phyloP scores from a whole-genome alignment of 371 early-diverging fungal genomes.

The Lichtheimia corymbifera region DNA sequence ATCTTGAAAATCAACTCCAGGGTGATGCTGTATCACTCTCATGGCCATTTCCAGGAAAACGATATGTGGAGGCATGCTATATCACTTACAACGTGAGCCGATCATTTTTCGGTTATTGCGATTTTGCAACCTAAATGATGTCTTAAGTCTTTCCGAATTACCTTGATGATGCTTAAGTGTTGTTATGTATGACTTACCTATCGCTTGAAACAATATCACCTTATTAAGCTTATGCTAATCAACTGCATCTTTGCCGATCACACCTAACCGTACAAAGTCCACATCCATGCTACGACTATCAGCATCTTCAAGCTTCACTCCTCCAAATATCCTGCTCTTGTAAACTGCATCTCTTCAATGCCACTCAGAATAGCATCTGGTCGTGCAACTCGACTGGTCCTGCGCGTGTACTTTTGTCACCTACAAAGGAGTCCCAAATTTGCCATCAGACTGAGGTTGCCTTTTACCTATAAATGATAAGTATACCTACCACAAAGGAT shows the following conservation, averaged over 20 bases:
- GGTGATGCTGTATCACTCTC: too few species aligned
- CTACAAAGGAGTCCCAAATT: too few species aligned
- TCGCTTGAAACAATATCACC: constrained; percentile 2
- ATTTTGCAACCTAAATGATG: constrained; percentile 1
- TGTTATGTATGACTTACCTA: constrained; percentile 4
- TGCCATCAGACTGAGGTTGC: too few species aligned
- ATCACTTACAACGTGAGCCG: too few species aligned
- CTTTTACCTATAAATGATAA: too few species aligned
- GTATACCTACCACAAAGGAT: too few species aligned
- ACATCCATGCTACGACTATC: neutral
- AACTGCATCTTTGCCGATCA: constrained; percentile 1
- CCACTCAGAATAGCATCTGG: neutral
- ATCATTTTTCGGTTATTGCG: neutral
- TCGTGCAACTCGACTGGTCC: neutral
- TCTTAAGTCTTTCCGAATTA: neutral
- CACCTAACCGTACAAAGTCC: neutral
- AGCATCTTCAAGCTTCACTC: neutral
- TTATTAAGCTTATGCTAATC: neutral
- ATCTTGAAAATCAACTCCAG: too few species aligned
- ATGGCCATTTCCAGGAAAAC: too few species aligned
- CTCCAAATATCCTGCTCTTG: neutral
- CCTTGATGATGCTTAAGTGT: neutral
- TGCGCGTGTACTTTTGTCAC: too few species aligned
- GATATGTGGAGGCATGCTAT: too few species aligned
- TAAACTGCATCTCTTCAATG: neutral